Percentiles rank a stretch among this genome's conserved stretches.
Evolutionary conservation across 139 green algal genomes (phyloP).

Genomic region (Yamagishiella unicocca): DNA sequence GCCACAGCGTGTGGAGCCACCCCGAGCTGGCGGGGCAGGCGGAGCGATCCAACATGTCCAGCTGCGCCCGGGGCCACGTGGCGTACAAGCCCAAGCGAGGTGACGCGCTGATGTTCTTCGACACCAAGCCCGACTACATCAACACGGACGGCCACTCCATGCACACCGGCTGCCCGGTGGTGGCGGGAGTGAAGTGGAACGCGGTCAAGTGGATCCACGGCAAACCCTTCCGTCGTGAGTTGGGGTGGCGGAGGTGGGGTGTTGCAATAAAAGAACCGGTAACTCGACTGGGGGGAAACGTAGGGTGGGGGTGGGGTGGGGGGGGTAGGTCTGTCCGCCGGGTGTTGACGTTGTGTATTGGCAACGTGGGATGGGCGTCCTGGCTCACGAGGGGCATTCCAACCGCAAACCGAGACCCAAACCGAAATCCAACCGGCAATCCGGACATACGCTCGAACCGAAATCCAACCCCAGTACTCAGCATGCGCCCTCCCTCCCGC

Average conservation of each 20-base stretch:
- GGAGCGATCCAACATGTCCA: slow-evolving; percentile 53
- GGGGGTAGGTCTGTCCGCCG: no score
- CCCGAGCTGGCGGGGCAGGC: slow-evolving; percentile 45
- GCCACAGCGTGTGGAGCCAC: slow-evolving; percentile 23
- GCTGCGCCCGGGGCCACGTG: slow-evolving; percentile 72
- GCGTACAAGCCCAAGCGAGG: slow-evolving; percentile 73
- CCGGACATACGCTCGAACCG: no score
- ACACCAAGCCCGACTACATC: slow-evolving; percentile 46
- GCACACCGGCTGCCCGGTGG: slow-evolving; percentile 79
- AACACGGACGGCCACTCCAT: slow-evolving; percentile 24
- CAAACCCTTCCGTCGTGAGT: slow-evolving; percentile 59
- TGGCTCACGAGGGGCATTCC: no score
- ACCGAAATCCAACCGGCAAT: no score
- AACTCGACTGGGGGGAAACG: background rate
- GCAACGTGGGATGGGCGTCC: no score
- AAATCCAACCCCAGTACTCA: no score
- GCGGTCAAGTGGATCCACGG: slow-evolving; percentile 72
- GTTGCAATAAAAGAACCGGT: background rate
- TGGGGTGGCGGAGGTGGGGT: background rate
- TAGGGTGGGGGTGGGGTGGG: no score
- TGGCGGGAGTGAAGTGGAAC: slow-evolving; percentile 83
- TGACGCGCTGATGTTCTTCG: slow-evolving; percentile 75
- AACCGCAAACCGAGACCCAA: no score
- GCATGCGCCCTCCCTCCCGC: background rate
- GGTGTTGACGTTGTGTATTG: background rate